Evolutionary conservation across 2,329 filamentous ascomycete genomes (phyloP).

Genomic region (Saccharata proteae): DNA sequence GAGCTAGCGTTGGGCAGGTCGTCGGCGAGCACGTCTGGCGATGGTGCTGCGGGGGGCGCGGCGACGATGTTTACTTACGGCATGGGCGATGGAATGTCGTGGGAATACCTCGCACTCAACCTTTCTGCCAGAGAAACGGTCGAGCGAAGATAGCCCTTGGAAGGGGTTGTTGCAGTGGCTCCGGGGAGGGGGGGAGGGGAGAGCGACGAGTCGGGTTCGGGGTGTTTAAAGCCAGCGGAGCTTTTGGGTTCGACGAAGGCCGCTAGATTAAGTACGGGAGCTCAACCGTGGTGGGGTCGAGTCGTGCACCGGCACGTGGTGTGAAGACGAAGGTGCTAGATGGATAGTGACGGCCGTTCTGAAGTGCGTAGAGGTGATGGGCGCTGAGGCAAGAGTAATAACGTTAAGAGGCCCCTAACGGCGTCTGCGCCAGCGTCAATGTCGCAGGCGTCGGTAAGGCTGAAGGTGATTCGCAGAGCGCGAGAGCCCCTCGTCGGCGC

Average conservation of each 20-base stretch:
- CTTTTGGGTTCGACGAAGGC: constrained; percentile 3
- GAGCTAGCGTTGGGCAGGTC: constrained; percentile 11
- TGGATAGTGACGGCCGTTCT: constrained; percentile 1
- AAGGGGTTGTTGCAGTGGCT: neutral
- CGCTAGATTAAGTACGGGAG: constrained; percentile 6
- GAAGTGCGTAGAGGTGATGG: neutral
- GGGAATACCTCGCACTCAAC: constrained; percentile 22
- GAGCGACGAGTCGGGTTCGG: neutral
- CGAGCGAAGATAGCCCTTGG: constrained; percentile 20
- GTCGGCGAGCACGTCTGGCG: constrained; percentile 14
- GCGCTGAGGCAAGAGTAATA: neutral
- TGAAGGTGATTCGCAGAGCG: constrained; percentile 6
- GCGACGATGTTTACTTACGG: constrained; percentile 30
- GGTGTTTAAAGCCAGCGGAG: constrained; percentile 1
- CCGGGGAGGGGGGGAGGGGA: neutral
- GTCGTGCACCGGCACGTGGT: no score
- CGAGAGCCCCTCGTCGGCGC: neutral
- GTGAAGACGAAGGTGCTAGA: constrained; percentile 1
- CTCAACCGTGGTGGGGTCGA: constrained; percentile 6
- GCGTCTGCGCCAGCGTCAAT: constrained; percentile 1
- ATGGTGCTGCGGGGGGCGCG: constrained; percentile 18
- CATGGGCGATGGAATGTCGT: constrained; percentile 23
- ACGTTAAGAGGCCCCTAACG: neutral
- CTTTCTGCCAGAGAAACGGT: constrained; percentile 28
- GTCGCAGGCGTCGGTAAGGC: constrained; percentile 9